Base-by-base conservation (phyloP, 2,329 filamentous ascomycete genomes). In the Leptodontidium sp. region DNA sequence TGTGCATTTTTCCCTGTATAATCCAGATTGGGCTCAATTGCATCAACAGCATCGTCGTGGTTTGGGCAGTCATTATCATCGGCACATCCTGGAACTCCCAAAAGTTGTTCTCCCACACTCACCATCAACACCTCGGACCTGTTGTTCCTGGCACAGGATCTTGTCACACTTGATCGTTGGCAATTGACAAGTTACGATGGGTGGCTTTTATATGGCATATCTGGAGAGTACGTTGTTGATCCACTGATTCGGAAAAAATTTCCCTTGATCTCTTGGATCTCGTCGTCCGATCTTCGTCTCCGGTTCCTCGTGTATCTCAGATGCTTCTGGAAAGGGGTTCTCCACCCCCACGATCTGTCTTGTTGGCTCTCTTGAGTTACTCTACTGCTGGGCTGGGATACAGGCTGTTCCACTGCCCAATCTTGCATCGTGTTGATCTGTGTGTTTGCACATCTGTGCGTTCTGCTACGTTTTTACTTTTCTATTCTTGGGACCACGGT, bases 191-290 rank as follows among this genome's bases (percentile, higher is more conserved):
- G 61, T 69, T 63, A 85, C 75, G 71, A 90, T 90, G 88, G 84
- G 84, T 75, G 88, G 88, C 72, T 90, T 90, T 77, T 90, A 90
- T 78, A 90, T 90, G 85, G 76, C 76, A 75, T 78, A 78, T 76
- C 67, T 78, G 69, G 77, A 77, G 74, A 78, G 77, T 78, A 78
- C 71, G 77, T 78, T 61, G 67, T 78, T 58, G 68, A 72, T 73
- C 67, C 66, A 73, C 64, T 71, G 57, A 65, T 67, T 71, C 67
- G 67, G 71, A 65, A 71, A 65, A 69, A 65, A 71, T 45, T 61
- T 66, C 68, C 70, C 57, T 70, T 61, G 70, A 65, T 58, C 45
- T 63, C 47, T 59, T 78, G 72, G 74, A 68, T 69, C 65, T 74
- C 73, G 70, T 71, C 65, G 53, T 73, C 70, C 69, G 64, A 72